Evolutionary conservation across 2,329 filamentous ascomycete genomes (phyloP).

Genomic region (Talaromyces sp.): DNA sequence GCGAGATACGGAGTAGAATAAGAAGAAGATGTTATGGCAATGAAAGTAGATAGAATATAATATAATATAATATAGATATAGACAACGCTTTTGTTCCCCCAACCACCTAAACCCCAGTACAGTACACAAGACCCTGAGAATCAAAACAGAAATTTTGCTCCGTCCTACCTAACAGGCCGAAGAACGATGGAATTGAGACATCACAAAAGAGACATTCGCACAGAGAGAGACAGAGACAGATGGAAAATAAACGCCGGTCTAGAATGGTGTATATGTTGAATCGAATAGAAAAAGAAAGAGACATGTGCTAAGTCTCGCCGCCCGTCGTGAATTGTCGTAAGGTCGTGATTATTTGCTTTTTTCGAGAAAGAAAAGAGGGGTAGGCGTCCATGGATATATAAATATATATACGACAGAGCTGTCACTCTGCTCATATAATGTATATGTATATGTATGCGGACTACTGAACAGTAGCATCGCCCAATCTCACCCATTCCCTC

Average conservation of each 20-base stretch:
- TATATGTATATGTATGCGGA: background rate
- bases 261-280: background rate
- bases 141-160: no score
- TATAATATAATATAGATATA: no score
- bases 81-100: no score
- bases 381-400: no score
- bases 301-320: background rate
- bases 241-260: background rate
- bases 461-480: constrained; percentile 25
- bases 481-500: constrained; percentile 48
- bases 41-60: no score
- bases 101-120: no score
- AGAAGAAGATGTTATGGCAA: no score
- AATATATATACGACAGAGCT: background rate
- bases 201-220: background rate
- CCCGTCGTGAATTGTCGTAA: constrained; percentile 10
- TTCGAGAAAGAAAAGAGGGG: background rate
- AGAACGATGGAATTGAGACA: background rate
- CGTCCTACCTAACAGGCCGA: no score
- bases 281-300: background rate
- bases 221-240: no score
- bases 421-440: background rate
- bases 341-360: background rate
- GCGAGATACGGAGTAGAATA: no score
- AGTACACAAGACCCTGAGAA: no score